Percentiles rank a stretch among this genome's conserved stretches.
These are phyloP conservation scores for Penicillium coffeae DNA, from an alignment of 495 filamentous ascomycete genomes.

Conservation along the genomic window DNA sequence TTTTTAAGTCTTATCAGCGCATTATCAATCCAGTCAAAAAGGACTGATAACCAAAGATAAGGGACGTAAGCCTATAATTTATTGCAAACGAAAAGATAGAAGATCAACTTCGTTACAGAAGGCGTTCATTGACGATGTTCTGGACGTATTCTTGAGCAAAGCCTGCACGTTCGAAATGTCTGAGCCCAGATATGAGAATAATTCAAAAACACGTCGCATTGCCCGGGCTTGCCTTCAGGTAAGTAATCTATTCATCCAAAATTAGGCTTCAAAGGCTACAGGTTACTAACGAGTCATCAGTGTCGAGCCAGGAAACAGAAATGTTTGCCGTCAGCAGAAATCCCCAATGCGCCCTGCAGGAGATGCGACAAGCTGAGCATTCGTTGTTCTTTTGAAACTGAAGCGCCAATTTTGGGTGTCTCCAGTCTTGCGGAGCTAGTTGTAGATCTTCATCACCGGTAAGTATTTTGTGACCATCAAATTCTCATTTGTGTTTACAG, in stretches of 20 bases:
- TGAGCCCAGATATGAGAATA: conserved; percentile 3
- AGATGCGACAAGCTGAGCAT: conserved; percentile 10
- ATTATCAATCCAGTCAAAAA: neutral
- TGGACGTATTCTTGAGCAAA: neutral
- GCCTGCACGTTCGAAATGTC: neutral
- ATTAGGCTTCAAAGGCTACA: neutral
- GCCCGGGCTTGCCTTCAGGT: conserved; percentile 13
- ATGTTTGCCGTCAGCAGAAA: conserved; percentile 5
- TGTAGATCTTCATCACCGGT: conserved; percentile 13
- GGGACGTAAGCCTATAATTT: neutral
- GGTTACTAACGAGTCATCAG: too few species aligned
- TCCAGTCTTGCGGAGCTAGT: conserved; percentile 14
- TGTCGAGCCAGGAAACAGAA: conserved; percentile 18
- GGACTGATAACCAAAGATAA: neutral
- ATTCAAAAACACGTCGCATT: conserved; percentile 8
- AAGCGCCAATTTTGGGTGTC: conserved; percentile 5
- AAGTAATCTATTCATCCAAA: neutral
- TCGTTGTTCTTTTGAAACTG: conserved; percentile 15
- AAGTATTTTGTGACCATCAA: too few species aligned
- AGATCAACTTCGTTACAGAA: too few species aligned
- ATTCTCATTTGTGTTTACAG: too few species aligned
- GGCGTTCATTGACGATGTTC: too few species aligned
- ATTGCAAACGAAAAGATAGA: too few species aligned
- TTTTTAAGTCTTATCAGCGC: neutral
- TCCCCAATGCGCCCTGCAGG: conserved; percentile 7